Percentiles rank a stretch among this genome's conserved stretches.
Evolutionary conservation across 257 asterid species (phyloP).

Genomic region (Plantago major): DNA sequence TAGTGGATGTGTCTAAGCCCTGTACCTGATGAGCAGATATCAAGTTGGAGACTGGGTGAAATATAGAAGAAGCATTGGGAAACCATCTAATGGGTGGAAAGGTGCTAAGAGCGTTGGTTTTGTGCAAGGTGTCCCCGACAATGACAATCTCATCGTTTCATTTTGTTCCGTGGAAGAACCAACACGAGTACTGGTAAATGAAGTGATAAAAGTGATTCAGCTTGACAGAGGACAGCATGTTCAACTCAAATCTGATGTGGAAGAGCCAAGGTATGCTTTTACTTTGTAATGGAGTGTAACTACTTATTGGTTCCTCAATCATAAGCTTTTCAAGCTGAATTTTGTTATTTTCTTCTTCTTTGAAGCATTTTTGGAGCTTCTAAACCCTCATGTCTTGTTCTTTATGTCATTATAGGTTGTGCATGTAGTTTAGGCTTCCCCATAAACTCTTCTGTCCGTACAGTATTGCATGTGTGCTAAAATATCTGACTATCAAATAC

Average conservation of each 20-base stretch:
- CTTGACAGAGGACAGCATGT: slow-evolving; percentile 99
- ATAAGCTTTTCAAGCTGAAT: slow-evolving; percentile 6
- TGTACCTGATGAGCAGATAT: slow-evolving; percentile 41
- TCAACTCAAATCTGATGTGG: slow-evolving; percentile 77
- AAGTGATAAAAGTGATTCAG: slow-evolving; percentile 87
- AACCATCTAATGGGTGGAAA: slow-evolving; percentile 90
- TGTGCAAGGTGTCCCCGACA: slow-evolving; percentile 80
- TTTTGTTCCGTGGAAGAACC: slow-evolving; percentile 73
- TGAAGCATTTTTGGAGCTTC: slow-evolving; percentile 6
- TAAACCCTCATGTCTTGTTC: slow-evolving; percentile 3
- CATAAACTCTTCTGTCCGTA: no score
- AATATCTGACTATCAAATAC: no score
- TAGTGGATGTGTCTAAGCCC: slow-evolving; percentile 14
- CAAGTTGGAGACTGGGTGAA: slow-evolving; percentile 95
- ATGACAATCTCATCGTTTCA: slow-evolving; percentile 68
- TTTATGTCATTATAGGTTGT: no score
- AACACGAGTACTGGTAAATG: slow-evolving; percentile 54
- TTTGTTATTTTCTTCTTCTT: background rate
- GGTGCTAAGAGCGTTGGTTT: slow-evolving; percentile 97
- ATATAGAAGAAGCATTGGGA: slow-evolving; percentile 62
- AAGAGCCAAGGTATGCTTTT: slow-evolving; percentile 74
- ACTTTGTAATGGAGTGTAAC: slow-evolving; percentile 8
- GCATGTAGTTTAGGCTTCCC: no score
- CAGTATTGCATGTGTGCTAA: no score
- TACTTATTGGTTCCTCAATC: slow-evolving; percentile 5